Percentiles rank a stretch among this genome's conserved stretches.
phyloP scores from a whole-genome alignment of 78 protist genomes.

The Dictyostelium brefeldianum region DNA sequence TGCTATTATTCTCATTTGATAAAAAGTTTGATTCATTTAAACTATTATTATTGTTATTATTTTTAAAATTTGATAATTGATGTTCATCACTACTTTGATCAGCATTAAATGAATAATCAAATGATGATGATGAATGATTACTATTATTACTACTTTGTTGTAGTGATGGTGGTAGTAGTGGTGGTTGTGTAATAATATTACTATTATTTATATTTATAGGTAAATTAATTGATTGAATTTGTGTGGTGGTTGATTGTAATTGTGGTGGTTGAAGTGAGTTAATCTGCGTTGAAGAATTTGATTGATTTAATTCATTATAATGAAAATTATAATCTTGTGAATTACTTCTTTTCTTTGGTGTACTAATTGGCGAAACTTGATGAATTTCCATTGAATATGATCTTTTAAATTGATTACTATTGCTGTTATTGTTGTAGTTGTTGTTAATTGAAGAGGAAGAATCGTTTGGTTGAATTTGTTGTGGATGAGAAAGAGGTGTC shows the following conservation, averaged over 20 bases:
- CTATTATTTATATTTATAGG: too few relatives aligned
- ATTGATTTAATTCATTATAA: neutral
- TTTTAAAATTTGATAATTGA: neutral
- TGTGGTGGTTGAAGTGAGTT: neutral
- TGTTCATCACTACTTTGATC: neutral
- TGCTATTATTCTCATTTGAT: neutral
- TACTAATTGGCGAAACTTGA: neutral
- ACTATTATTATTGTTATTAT: too few relatives aligned
- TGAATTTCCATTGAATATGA: slow-evolving; percentile 54
- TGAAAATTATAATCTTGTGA: slow-evolving; percentile 42
- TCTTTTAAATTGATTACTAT: slow-evolving; percentile 14
- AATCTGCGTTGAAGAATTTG: neutral
- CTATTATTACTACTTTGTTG: neutral
- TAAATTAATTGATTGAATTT: too few relatives aligned
- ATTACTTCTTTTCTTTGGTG: slow-evolving; percentile 51
- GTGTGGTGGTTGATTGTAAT: neutral
- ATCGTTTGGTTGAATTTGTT: too few relatives aligned
- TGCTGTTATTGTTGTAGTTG: too few relatives aligned
- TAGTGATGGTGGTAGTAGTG: neutral
- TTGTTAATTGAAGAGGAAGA: too few relatives aligned
- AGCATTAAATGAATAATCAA: slow-evolving; percentile 22
- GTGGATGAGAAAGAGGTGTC: too few relatives aligned
- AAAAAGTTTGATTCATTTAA: neutral
- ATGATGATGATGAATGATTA: neutral
- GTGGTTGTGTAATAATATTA: too few relatives aligned